Evolutionary conservation across 768 basidiomycete genomes (phyloP), one percentile per base, ranked within the genome.

Genomic region (Infundibulicybe gibba): DNA sequence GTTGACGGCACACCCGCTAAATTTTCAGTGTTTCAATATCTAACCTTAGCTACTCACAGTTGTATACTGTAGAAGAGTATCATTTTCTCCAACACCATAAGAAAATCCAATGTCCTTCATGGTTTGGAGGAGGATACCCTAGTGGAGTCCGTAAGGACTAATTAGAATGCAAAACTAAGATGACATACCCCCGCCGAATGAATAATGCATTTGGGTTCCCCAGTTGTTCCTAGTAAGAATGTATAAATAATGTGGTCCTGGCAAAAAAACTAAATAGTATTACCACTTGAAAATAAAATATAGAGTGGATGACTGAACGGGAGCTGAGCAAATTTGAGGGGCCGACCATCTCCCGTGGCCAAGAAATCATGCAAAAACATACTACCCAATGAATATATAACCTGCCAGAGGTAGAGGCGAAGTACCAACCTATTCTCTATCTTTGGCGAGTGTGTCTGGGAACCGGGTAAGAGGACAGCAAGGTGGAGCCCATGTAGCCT

Each of bases 201-300:
- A 1, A 90, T 81, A 41, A 91, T 90, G 47, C 88, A 90, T 63
- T 92, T 91, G 1, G 88, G 89, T 40, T 85, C 81, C 16, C 92
- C 91, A 2, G 87, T 88, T 0, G 91, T 94, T 12, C 92, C 92
- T 13, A 89, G 62, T 91, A 94, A 12, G 25, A 25, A 25, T 8
- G 3, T 8, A 25, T 25, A 8, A 25, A n/a, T n/a, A 8, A 25
- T 25, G 25, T 25, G 25, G 25, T 25, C 8, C 25, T 8, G 25
- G 25, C 3, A 4, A 8, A 25, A 25, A 25, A 25, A 25, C 8
- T 25, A 25, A 25, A 25, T 3, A 25, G 25, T 3, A 25, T 25
- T 25, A 25, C 25, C 25, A 25, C 25, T 25, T 25, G 25, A 25
- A 25, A 25, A 25, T 25, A 93, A 58, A 49, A 94, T 89, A 64